Percentiles rank a stretch among this genome's conserved stretches.
Conservation (phyloP, 1,139 yeast genomes). For the Geotrichum siamense region DNA sequence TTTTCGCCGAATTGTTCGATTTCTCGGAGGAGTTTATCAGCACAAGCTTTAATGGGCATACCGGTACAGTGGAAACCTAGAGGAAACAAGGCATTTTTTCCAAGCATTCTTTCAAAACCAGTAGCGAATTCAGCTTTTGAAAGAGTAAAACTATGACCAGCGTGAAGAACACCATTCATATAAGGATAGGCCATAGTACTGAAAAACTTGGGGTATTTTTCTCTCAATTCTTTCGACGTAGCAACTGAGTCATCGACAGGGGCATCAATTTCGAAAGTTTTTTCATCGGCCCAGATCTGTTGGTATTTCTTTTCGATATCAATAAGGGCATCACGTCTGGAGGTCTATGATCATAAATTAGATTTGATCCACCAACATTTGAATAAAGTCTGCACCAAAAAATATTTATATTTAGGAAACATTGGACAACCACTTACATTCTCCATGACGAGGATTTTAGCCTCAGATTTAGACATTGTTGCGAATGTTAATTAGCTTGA, state of each 20-base stretch:
- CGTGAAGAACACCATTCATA: slow-evolving; percentile 98
- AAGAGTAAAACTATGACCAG: slow-evolving; percentile 93
- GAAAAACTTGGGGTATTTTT: slow-evolving; percentile 77
- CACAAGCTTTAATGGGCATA: slow-evolving; percentile 96
- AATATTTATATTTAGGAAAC: too few species aligned
- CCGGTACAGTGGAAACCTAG: slow-evolving; percentile 99
- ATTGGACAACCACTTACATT: slow-evolving; percentile 36
- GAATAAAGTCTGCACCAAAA: background rate
- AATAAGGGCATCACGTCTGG: slow-evolving; percentile 89
- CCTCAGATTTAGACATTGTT: slow-evolving; percentile 20
- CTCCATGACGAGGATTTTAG: slow-evolving; percentile 38
- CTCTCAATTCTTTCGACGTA: slow-evolving; percentile 64
- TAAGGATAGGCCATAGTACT: slow-evolving; percentile 97
- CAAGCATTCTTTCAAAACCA: slow-evolving; percentile 93
- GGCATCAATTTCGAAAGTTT: slow-evolving; percentile 79
- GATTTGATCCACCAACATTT: background rate
- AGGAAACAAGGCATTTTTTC: slow-evolving; percentile 89
- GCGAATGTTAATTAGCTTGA: background rate
- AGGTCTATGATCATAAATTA: slow-evolving; percentile 40
- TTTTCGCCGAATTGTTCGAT: slow-evolving; percentile 83
- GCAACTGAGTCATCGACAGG: slow-evolving; percentile 66
- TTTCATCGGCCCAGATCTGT: slow-evolving; percentile 76
- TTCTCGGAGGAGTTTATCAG: slow-evolving; percentile 91
- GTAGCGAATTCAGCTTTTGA: slow-evolving; percentile 91
- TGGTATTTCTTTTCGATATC: slow-evolving; percentile 89